A percentile compares a stretch with the other conserved stretches of the same genome.
Conservation (phyloP, 1,284 basidiomycete genomes). For the Coriolopsis trogii region DNA sequence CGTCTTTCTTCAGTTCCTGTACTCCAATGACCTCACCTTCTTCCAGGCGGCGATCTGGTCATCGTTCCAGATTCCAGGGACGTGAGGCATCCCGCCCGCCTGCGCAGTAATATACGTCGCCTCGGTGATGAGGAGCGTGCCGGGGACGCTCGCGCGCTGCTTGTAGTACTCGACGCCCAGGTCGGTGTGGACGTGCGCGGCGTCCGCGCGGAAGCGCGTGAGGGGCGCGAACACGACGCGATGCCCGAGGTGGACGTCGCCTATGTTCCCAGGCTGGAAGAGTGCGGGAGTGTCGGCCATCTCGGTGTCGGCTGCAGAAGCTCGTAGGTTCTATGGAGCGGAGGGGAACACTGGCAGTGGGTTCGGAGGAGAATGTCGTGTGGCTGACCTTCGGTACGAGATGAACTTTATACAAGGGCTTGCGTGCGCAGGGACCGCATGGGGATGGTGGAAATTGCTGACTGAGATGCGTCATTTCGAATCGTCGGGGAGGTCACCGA, state of each 20-base stretch:
- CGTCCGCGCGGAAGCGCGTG: slow-evolving; percentile 39
- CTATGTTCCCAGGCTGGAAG: slow-evolving; percentile 31
- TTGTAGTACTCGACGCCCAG: slow-evolving; percentile 45
- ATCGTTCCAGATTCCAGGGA: slow-evolving; percentile 45
- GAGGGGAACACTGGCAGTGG: no score
- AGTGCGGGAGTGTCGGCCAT: not conserved
- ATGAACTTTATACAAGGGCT: no score
- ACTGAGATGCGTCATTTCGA: no score
- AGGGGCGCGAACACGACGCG: slow-evolving; percentile 50
- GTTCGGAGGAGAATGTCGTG: no score
- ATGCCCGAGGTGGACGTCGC: slow-evolving; percentile 41
- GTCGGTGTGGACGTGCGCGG: slow-evolving; percentile 25
- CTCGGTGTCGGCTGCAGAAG: no score
- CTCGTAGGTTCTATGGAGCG: no score
- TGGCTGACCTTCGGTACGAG: no score
- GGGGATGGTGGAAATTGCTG: no score
- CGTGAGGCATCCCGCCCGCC: slow-evolving; percentile 38
- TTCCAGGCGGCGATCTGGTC: slow-evolving; percentile 51
- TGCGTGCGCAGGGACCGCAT: no score
- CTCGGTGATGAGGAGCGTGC: slow-evolving; percentile 51
- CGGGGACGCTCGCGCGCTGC: slow-evolving; percentile 44
- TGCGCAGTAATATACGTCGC: slow-evolving; percentile 43
- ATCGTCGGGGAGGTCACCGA: no score
- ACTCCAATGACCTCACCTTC: slow-evolving; percentile 34
- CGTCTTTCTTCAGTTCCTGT: no score